phyloP scores from a whole-genome alignment of 1,284 basidiomycete genomes.

The Malassezia sympodialis region DNA sequence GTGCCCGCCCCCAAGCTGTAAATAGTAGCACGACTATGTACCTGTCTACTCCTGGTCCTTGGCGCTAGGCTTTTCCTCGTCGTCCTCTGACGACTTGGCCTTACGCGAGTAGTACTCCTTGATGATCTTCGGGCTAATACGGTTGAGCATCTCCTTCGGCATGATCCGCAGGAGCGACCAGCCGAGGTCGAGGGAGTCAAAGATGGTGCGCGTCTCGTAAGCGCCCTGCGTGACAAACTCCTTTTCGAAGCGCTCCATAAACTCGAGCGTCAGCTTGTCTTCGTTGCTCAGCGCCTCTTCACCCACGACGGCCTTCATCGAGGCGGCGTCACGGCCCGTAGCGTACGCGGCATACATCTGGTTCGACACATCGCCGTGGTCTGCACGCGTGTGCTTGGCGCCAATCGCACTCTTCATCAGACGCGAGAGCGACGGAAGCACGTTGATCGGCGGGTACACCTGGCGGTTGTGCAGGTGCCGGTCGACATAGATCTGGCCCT shows the following conservation, averaged over 20 bases:
- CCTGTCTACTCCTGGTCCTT: slow-evolving; percentile 11
- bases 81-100: slow-evolving; percentile 21
- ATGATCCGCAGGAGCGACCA: slow-evolving; percentile 96
- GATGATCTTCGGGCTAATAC: slow-evolving; percentile 51
- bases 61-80: slow-evolving; percentile 21
- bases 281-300: slow-evolving; percentile 90
- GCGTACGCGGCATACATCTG: slow-evolving; percentile 47
- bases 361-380: slow-evolving; percentile 89
- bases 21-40: neutral
- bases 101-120: slow-evolving; percentile 46
- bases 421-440: slow-evolving; percentile 92
- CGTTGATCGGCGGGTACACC: slow-evolving; percentile 99
- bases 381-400: slow-evolving; percentile 89
- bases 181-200: slow-evolving; percentile 91
- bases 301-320: slow-evolving; percentile 99
- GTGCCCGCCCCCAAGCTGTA: slow-evolving; percentile 1
- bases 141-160: slow-evolving; percentile 96
- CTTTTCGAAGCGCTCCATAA: slow-evolving; percentile 45
- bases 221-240: slow-evolving; percentile 57
- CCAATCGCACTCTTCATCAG: slow-evolving; percentile 99
- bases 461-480: slow-evolving; percentile 78
- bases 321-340: slow-evolving; percentile 79
- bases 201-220: slow-evolving; percentile 92
- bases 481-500: slow-evolving; percentile 98
- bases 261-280: slow-evolving; percentile 53